These are phyloP conservation scores for Herpotrichia juniperi DNA, from an alignment of 2,329 filamentous ascomycete species.

Conservation along the genomic window DNA sequence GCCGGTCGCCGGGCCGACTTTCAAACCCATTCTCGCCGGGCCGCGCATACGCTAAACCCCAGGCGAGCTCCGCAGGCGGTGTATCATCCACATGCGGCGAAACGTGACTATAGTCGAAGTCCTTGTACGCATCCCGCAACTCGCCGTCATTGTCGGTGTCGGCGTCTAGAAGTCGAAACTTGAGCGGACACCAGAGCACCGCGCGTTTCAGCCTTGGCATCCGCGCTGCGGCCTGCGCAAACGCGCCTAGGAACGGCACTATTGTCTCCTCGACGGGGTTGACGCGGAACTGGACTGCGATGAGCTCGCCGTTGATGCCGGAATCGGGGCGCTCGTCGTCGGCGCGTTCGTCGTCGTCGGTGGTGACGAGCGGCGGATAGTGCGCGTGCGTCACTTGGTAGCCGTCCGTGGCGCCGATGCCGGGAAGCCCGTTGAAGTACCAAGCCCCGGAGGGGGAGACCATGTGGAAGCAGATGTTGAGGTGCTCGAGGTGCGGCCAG, in stretches of 20 bases:
- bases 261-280: slow-evolving; percentile 17
- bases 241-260: slow-evolving; percentile 19
- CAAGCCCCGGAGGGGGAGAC: slow-evolving; percentile 17
- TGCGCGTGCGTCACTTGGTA: slow-evolving; percentile 10
- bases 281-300: slow-evolving; percentile 9
- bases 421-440: slow-evolving; percentile 23
- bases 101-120: slow-evolving; percentile 2
- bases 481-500: slow-evolving; percentile 24
- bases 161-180: slow-evolving; percentile 2
- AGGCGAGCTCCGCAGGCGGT: slow-evolving; percentile 7
- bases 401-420: slow-evolving; percentile 12
- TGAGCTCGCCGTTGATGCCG: not conserved
- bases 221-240: slow-evolving; percentile 21
- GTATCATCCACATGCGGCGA: not conserved
- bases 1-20: not conserved
- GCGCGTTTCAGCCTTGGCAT: slow-evolving; percentile 17
- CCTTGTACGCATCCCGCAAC: not conserved
- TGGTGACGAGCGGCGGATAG: slow-evolving; percentile 15
- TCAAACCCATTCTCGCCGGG: slow-evolving; percentile 2
- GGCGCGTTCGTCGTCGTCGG: slow-evolving; percentile 4
- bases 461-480: slow-evolving; percentile 19
- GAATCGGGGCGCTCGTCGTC: not conserved
- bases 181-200: slow-evolving; percentile 16
- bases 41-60: slow-evolving; percentile 11
- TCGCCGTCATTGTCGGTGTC: too few species aligned